Percentiles rank a stretch among this genome's conserved stretches.
Evolutionary conservation across 331 rosid genomes (phyloP).

Genomic region (Stylosanthes scabra): DNA sequence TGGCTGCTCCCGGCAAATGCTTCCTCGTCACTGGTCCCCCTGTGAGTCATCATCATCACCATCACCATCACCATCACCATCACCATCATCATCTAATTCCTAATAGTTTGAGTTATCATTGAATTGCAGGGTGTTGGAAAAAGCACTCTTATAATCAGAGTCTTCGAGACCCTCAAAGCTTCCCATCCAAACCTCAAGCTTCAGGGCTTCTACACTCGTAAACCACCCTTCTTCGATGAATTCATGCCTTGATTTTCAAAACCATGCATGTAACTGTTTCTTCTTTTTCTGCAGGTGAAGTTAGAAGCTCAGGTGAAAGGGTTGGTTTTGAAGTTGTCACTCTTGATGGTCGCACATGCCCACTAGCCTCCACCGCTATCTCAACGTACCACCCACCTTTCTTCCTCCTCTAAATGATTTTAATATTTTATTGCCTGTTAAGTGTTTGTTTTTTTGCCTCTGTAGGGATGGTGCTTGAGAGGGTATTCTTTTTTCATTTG

Average conservation of each 20-base stretch:
- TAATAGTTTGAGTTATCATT: not conserved
- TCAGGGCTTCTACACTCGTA: slow-evolving; percentile 88
- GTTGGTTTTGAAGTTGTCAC: slow-evolving; percentile 86
- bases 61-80: not conserved
- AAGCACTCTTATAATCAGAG: slow-evolving; percentile 68
- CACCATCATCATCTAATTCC: not conserved
- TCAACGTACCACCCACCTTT: slow-evolving; percentile 49
- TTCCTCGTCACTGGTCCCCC: slow-evolving; percentile 81
- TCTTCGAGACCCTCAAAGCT: slow-evolving; percentile 62
- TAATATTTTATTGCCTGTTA: not conserved
- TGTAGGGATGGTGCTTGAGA: not conserved
- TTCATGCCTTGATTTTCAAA: not conserved
- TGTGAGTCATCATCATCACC: slow-evolving; percentile 40
- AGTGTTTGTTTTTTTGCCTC: slow-evolving; percentile 8
- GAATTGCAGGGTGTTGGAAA: slow-evolving; percentile 77
- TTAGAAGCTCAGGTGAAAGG: slow-evolving; percentile 61
- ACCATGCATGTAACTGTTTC: not conserved
- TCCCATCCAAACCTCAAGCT: slow-evolving; percentile 62
- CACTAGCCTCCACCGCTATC: slow-evolving; percentile 66
- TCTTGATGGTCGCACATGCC: slow-evolving; percentile 72
- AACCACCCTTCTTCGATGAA: not conserved
- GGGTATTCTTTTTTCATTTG: slow-evolving; percentile 14
- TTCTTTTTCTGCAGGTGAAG: slow-evolving; percentile 59
- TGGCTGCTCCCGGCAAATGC: slow-evolving; percentile 69
- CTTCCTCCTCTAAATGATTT: not conserved